Base-by-base conservation (phyloP, 2,329 filamentous ascomycete species). In the Metarhizium brunneum region DNA sequence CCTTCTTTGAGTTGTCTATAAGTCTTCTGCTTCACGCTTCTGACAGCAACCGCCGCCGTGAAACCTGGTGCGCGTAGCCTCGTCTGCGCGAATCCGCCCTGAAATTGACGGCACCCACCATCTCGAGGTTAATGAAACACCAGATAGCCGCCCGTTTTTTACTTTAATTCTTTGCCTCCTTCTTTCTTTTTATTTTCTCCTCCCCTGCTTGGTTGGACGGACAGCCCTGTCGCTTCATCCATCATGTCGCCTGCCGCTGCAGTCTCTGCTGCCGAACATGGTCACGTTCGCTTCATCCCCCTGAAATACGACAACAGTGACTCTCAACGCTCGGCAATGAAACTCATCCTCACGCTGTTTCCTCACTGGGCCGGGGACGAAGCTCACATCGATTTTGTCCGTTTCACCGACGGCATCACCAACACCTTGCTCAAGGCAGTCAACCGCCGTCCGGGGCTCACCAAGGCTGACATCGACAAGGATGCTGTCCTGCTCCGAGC, bases 341-440 rank as follows among this genome's bases (percentile, higher is more conserved):
- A 82, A 60, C 83, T 99, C 60, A 85, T 96, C 65, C 77, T 90
- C 63, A 82, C 88, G 32, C 78, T 96, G 59, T 82, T 86, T 57
- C 92, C 92, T 11, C 84, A 95, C 64, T 99, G 94, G 94, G 80
- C 84, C 62, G 79, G 81, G 50, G 76, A 81, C 40, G 83, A 85
- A 61, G 87, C 88, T 56, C 82, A 86, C 47, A 80, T 99, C 64
- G 85, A 94, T 66, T 90, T 97, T 68, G 80, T 90, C 62, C 86
- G 88, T 61, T 99, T 97, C 76, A 99, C 91, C 43, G 94, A 99
- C 66, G 94, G 94, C 67, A 99, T 97, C 74, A 99, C 94, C 62
- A 99, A 99, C 73, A 97, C 92, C 52, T 76, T 92, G 51, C 78
- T 91, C 60, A 92, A 92, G 70, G 85, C 86, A n/a, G 73, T 88